Evolutionary conservation across 2,329 filamentous ascomycete genomes (phyloP).

Genomic region (Myriosclerotinia duriaeana): DNA sequence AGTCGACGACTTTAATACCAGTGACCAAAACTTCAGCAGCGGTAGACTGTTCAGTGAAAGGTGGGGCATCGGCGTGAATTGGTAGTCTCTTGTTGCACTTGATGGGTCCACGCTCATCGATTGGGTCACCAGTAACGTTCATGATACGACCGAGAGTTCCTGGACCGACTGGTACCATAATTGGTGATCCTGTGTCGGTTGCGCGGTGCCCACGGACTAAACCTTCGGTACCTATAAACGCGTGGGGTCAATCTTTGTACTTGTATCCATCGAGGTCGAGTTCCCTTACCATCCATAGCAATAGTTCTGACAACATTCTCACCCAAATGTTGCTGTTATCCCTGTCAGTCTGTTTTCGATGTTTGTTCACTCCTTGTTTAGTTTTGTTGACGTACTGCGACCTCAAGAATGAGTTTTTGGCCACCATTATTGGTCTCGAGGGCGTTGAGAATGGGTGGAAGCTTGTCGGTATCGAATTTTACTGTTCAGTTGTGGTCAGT

Average conservation of each 20-base stretch:
- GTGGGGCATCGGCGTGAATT: conserved; percentile 92
- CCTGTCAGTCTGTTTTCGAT: conserved; percentile 43
- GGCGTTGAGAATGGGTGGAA: conserved; percentile 97
- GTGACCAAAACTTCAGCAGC: conserved; percentile 94
- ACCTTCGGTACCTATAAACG: conserved; percentile 86
- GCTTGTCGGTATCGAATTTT: conserved; percentile 93
- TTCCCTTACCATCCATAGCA: conserved; percentile 94
- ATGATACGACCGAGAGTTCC: conserved; percentile 97
- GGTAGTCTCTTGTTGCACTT: conserved; percentile 84
- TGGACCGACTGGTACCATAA: conserved; percentile 92
- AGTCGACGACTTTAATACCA: conserved; percentile 99
- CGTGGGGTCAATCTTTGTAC: conserved; percentile 33
- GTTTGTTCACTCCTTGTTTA: conserved; percentile 25
- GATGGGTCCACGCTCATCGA: conserved; percentile 98
- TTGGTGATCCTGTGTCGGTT: conserved; percentile 87
- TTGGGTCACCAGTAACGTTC: conserved; percentile 99
- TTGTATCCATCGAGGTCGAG: conserved; percentile 18
- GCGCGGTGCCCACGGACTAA: conserved; percentile 88
- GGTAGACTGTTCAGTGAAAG: conserved; percentile 94
- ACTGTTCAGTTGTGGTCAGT: conserved; percentile 56
- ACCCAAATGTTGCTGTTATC: conserved; percentile 90
- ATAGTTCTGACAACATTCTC: conserved; percentile 99
- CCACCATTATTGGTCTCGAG: conserved; percentile 87
- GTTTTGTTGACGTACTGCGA: conserved; percentile 67
- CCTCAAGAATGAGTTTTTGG: conserved; percentile 93